Evolutionary conservation across 192 early-diverging fungal species (phyloP).

Genomic region (Coemansia sp.): DNA sequence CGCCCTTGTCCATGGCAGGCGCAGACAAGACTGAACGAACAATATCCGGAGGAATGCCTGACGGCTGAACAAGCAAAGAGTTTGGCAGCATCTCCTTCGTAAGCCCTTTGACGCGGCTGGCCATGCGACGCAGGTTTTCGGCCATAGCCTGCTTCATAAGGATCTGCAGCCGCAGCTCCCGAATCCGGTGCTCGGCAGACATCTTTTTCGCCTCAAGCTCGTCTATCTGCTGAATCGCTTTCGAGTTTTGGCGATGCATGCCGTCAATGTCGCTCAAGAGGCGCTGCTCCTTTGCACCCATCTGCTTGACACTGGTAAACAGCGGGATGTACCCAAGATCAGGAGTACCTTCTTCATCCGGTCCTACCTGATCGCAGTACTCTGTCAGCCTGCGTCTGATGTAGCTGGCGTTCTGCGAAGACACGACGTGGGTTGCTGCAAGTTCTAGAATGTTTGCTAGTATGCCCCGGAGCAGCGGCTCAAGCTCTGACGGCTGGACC

Average conservation of each 20-base stretch:
- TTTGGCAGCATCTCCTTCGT: constrained; percentile 29
- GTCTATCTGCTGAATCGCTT: constrained; percentile 26
- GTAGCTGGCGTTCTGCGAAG: constrained; percentile 24
- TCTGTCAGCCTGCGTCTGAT: constrained; percentile 21
- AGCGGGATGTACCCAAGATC: constrained; percentile 18
- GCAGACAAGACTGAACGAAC: not conserved
- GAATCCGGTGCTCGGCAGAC: constrained; percentile 23
- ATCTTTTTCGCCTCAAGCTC: constrained; percentile 21
- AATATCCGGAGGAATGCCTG: not conserved
- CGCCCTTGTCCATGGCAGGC: not conserved
- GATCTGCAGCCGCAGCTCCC: constrained; percentile 35
- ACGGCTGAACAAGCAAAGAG: constrained; percentile 4
- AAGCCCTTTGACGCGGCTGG: constrained; percentile 26
- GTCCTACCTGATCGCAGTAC: constrained; percentile 19
- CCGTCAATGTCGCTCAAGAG: constrained; percentile 15
- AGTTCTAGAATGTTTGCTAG: constrained; percentile 32
- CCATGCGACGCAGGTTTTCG: constrained; percentile 27
- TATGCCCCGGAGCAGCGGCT: constrained; percentile 47
- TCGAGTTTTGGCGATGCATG: constrained; percentile 23
- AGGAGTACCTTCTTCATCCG: not conserved
- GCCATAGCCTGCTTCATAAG: constrained; percentile 41
- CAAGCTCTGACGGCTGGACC: constrained; percentile 28
- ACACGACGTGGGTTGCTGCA: constrained; percentile 34
- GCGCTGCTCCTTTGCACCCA: constrained; percentile 11
- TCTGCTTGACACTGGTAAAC: constrained; percentile 6